A percentile compares a stretch with the other conserved stretches of the same genome.
phyloP scores from a whole-genome alignment of 2,329 filamentous ascomycete genomes.

The Colletotrichum echinochloae region DNA sequence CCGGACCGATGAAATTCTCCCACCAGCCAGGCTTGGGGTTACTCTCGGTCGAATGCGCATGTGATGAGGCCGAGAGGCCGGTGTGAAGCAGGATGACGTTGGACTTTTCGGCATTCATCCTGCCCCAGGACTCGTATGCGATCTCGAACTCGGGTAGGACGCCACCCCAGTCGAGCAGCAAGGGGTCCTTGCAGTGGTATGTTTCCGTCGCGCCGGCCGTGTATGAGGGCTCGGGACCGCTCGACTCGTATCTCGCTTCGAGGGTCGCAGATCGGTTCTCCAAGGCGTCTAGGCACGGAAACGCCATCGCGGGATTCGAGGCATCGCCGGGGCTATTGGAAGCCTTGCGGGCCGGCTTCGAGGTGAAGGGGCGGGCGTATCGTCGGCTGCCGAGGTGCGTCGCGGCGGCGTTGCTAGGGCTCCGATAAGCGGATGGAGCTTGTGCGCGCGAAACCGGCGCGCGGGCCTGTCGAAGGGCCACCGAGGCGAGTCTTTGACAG shows the following conservation, averaged over 20 bases:
- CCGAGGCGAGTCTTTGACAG: conserved; percentile 37
- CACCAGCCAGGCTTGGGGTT: conserved; percentile 97
- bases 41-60: conserved; percentile 88
- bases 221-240: conserved; percentile 93
- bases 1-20: conserved; percentile 97
- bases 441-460: conserved; percentile 12
- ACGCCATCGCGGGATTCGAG: conserved; percentile 88
- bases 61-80: conserved; percentile 94
- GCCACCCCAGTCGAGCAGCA: conserved; percentile 95
- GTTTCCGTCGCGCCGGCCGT: conserved; percentile 86
- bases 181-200: conserved; percentile 79
- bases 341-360: conserved; percentile 36
- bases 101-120: conserved; percentile 80
- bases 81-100: conserved; percentile 96
- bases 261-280: conserved; percentile 83
- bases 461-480: conserved; percentile 40
- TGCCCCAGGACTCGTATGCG: conserved; percentile 94
- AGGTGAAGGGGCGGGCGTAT: conserved; percentile 34
- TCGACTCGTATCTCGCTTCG: conserved; percentile 72
- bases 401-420: not conserved
- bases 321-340: conserved; percentile 52
- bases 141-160: conserved; percentile 89
- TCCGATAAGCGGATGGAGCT: conserved; percentile 28
- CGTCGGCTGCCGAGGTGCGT: conserved; percentile 24
- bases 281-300: conserved; percentile 88